Base-by-base conservation (phyloP, 768 basidiomycete genomes). In the Lentinula boryana region DNA sequence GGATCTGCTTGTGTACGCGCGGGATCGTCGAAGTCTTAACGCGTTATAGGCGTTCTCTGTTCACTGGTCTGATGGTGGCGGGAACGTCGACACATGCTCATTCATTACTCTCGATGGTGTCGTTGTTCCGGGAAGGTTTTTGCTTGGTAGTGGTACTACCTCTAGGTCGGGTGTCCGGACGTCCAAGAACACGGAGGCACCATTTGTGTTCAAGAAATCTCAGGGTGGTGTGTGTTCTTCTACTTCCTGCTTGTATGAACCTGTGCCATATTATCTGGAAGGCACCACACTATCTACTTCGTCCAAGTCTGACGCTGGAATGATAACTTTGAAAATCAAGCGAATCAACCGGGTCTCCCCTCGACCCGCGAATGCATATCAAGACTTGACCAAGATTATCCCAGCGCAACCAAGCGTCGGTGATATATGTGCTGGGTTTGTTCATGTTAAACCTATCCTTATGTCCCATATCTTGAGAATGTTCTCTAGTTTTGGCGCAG, bases 91-190 rank as follows among this genome's bases (percentile, higher is more conserved):
- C 57, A 82, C 84, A 3, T 87, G 84, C 60, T 72, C 80, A 0
- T 89, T 80, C 66, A 83, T 91, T 21, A 76, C 74, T n/a, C 71
- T 90, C 7, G 89, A 90, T 66, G 88, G 87, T 2, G 76, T 81
- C 56, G 71, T 77, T 3, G 83, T 85, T 1, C 82, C 88, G 1
- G 89, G 88, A 4, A 73, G 81, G 15, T 89, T 87, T 65, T 68
- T 89, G 16, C 78, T 74, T 33, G 88, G 88, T 5, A 60, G 71
- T 13, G 88, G 88, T 0, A 71, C 74, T n/a, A 71, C 85, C 16
- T 79, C 67, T n/a, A 78, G 87, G 33, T 68, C 74, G 55, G 84
- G 82, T 1, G 71, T 87, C 6, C 75, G 87, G 36, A 79, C 82
- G 0, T 82, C 82, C 4, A 63, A 69, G 3, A 65, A 68, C 0